phyloP scores from a whole-genome alignment of 768 basidiomycete genomes.

The Psilocybe cyanescens region DNA sequence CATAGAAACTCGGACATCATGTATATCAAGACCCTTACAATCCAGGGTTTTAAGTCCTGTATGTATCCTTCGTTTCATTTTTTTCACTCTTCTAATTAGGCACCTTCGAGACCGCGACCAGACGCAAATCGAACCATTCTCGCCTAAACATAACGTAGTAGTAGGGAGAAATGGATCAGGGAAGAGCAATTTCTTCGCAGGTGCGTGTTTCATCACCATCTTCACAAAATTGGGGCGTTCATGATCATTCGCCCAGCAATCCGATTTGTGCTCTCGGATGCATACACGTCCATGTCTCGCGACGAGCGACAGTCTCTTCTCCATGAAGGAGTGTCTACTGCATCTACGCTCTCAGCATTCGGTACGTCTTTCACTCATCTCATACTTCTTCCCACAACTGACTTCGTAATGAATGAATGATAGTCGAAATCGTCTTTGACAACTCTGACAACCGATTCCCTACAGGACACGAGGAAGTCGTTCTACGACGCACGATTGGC shows the following conservation, averaged over 20 bases:
- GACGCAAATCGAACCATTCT: constrained; percentile 94
- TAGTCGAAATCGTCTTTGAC: constrained; percentile 94
- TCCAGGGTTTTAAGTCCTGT: constrained; percentile 99
- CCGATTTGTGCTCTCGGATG: constrained; percentile 96
- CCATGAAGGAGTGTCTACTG: constrained; percentile 89
- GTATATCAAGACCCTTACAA: constrained; percentile 89
- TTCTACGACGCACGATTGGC: constrained; percentile 92
- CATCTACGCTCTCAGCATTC: constrained; percentile 90
- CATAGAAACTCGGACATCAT: constrained; percentile 36
- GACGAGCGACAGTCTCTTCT: constrained; percentile 93
- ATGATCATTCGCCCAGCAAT: constrained; percentile 61
- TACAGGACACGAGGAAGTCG: constrained; percentile 85
- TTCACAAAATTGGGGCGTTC: not conserved
- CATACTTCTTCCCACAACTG: not conserved
- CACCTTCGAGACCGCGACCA: constrained; percentile 74
- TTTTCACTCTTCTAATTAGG: not conserved
- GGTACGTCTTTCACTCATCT: constrained; percentile 45
- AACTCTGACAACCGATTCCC: constrained; percentile 95
- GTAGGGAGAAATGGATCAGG: constrained; percentile 98
- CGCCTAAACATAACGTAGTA: constrained; percentile 92
- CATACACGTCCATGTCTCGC: constrained; percentile 92
- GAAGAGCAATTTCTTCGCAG: constrained; percentile 98
- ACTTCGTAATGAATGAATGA: not conserved
- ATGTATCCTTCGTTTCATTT: constrained; percentile 25
- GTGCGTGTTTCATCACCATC: constrained; percentile 42